Evolutionary conservation across 257 asterid species (phyloP), one percentile per base, ranked within the genome.

Genomic region (Solanum bulbocastanum): DNA sequence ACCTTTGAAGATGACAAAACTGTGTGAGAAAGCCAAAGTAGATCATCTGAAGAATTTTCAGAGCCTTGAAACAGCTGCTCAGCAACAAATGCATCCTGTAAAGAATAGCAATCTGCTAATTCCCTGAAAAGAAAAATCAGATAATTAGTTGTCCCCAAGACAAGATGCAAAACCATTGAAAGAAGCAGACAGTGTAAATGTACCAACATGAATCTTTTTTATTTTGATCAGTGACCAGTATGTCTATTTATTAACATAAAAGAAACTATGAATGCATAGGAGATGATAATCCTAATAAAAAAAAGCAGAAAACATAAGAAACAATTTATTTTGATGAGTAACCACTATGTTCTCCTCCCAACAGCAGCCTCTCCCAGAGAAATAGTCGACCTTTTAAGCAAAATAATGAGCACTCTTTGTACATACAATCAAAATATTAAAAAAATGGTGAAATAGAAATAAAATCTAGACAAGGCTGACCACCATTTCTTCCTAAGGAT

Each of bases 1-100:
- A 97, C 99, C 99, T 97, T 96, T 49, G 94, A 87, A 52, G 95
- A 93, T 86, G 98, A 93, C 89, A 92, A 91, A 85, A 93, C 92
- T 16, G 99, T 87, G 87, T 93, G 93, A 87, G 93, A 93, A 89
- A 97, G 99, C 96, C 98, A 97, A 86, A 97, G 96, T 83, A 97
- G 95, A 92, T 97, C 99, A 90, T 95, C 98, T 32, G 95, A 89
- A 87, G 96, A 93, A 89, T 94, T 92, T 87, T 94, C 96, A 85
- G 98, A 90, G 91, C 94, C 92, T 90, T 93, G 98, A 89, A 96
- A 96, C 82, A 97, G 94, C 93, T 93, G 92, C 87, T 96, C 98
- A 87, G 98, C 94, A 73, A 95, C 91, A 81, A 87, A 92, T 62
- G 94, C 87, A 90, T 97, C 98, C 89, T 91, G 98, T 94, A 95